These are phyloP conservation scores for Bipolaris victoriae DNA, from an alignment of 2,329 filamentous ascomycete species.

Conservation along the genomic window DNA sequence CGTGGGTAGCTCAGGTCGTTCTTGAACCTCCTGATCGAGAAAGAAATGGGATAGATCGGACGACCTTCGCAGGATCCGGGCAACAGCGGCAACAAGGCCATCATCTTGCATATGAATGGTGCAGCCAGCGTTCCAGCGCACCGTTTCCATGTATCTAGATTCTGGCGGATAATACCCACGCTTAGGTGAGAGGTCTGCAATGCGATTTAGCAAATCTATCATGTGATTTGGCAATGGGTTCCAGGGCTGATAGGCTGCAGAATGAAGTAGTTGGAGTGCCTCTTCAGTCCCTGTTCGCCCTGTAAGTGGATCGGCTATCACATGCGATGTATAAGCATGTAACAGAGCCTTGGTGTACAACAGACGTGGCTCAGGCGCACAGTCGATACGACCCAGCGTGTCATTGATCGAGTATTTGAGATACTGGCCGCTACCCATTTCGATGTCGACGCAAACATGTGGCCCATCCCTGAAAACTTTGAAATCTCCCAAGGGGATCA, in stretches of 20 bases:
- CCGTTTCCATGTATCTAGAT: constrained; percentile 35
- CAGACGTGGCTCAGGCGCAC: constrained; percentile 61
- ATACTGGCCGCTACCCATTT: constrained; percentile 49
- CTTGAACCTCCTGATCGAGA: background rate
- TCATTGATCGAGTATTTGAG: constrained; percentile 61
- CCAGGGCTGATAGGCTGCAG: constrained; percentile 56
- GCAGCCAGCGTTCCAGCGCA: constrained; percentile 39
- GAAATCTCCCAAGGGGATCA: constrained; percentile 59
- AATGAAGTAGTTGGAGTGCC: constrained; percentile 58
- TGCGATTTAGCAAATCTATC: constrained; percentile 17
- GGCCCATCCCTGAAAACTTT: constrained; percentile 27
- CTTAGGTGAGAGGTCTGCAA: constrained; percentile 48
- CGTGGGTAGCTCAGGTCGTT: background rate
- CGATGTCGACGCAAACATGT: constrained; percentile 55
- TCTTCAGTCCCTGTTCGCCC: constrained; percentile 67
- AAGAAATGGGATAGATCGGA: constrained; percentile 18
- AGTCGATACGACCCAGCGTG: constrained; percentile 62
- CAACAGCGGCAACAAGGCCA: constrained; percentile 24
- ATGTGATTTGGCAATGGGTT: constrained; percentile 13
- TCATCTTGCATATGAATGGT: constrained; percentile 42
- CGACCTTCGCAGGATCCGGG: constrained; percentile 22
- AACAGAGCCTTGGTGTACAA: constrained; percentile 64
- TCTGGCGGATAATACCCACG: constrained; percentile 42
- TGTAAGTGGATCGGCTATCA: constrained; percentile 64
- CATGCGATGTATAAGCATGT: constrained; percentile 66